These are phyloP conservation scores for Geotrichum cucujoidarum DNA, from an alignment of 1,139 yeast genomes.

Conservation along the genomic window DNA sequence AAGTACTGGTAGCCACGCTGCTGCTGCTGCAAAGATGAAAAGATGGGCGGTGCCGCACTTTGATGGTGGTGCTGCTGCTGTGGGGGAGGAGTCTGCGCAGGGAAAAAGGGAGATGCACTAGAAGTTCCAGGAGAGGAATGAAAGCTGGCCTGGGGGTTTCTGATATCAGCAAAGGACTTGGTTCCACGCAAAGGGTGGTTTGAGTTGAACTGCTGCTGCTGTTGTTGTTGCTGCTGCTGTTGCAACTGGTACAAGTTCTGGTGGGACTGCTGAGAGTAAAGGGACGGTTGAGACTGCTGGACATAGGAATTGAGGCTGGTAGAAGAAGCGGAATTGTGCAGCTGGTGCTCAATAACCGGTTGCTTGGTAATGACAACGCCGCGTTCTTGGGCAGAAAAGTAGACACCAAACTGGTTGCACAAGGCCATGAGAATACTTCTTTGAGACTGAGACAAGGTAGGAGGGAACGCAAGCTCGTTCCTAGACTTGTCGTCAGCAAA, in stretches of 20 bases:
- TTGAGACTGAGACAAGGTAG: constrained; percentile 54
- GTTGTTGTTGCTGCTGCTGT: background rate
- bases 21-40: constrained; percentile 25
- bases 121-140: constrained; percentile 31
- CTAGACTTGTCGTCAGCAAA: constrained; percentile 73
- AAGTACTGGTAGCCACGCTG: constrained; percentile 24
- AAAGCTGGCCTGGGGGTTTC: constrained; percentile 28
- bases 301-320: constrained; percentile 10
- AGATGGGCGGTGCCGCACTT: constrained; percentile 18
- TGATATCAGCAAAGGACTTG: constrained; percentile 51
- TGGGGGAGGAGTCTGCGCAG: constrained; percentile 31
- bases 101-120: constrained; percentile 29
- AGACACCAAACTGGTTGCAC: constrained; percentile 48
- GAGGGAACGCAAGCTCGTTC: constrained; percentile 65
- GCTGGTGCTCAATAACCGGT: constrained; percentile 10
- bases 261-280: background rate
- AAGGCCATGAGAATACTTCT: constrained; percentile 51
- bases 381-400: constrained; percentile 27
- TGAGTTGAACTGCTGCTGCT: background rate
- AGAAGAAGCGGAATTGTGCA: background rate
- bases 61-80: constrained; percentile 15
- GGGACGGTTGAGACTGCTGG: background rate
- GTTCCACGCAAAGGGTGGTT: constrained; percentile 41
- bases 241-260: background rate
- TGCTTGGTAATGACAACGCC: constrained; percentile 23